Evolutionary conservation across 2,329 filamentous ascomycete genomes (phyloP), one percentile per base, ranked within the genome.

Genomic region (Talaromyces verruculosus): DNA sequence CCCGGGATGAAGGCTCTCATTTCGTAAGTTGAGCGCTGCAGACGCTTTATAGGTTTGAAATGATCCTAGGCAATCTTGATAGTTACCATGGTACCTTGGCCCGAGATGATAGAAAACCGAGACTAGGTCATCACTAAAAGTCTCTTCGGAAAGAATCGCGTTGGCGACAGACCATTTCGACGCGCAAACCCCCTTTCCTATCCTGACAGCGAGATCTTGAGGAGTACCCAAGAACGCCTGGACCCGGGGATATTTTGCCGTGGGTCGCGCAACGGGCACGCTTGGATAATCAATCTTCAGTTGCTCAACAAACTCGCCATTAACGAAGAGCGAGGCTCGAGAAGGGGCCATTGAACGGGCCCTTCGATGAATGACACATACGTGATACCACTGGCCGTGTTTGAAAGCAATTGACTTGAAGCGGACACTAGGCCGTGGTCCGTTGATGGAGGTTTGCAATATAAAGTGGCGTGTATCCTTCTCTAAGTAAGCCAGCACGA

Each of bases 21-120:
- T 98, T 55, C 94, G 90, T 63, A 97, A 84, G 67, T 96, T 95
- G 45, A 99, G 82, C 63, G 91, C 89, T 7, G 95, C 94, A 0
- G 95, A 98, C 6, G 95, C 94, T 72, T 91, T 88, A 75, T 99
- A 99, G 0, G 96, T 99, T 74, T 98, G 93, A 73, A 99, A 96
- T 1, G 93, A 94, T 5, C 96, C 95, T 15, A 99, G 84, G 71
- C 92, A 95, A 74, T 99, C 95, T 78, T 99, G 95, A 71, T 96
- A 97, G 75, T 99, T 99, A 17, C 95, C 95, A 73, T 92, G 89
- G 72, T 99, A 99, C 58, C 92, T 88, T 28, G 93, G 91, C 0
- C 95, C 94, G 19, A 99, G 88, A 60, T 93, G 91, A 75, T 90
- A 92, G 72, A 97, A 92, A 0, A 99, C 95, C 13, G 94, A 90